Conservation (phyloP, 768 basidiomycete species). For the Kwoniella mangroviensis region DNA sequence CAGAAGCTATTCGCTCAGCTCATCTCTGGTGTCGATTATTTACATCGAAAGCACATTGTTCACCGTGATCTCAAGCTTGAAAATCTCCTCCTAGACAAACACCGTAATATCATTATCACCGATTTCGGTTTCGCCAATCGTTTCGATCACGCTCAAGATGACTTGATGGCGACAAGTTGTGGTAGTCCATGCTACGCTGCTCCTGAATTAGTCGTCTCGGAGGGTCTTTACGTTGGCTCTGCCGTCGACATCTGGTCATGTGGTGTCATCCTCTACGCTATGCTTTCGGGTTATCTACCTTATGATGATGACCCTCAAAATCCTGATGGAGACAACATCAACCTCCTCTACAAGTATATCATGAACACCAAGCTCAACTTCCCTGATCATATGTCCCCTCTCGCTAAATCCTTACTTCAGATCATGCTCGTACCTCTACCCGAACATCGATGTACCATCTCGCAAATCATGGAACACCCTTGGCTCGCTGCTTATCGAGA, state of each 20-base stretch:
- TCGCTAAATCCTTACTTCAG: slow-evolving; percentile 79
- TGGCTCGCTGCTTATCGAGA: slow-evolving; percentile 75
- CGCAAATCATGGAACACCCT: slow-evolving; percentile 79
- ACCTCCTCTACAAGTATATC: slow-evolving; percentile 97
- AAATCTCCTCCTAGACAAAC: slow-evolving; percentile 93
- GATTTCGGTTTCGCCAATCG: slow-evolving; percentile 99
- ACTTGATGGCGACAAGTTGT: slow-evolving; percentile 98
- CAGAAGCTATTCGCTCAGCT: slow-evolving; percentile 96
- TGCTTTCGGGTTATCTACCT: slow-evolving; percentile 91
- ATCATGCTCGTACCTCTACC: slow-evolving; percentile 97
- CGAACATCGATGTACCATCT: slow-evolving; percentile 72
- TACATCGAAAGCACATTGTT: slow-evolving; percentile 98
- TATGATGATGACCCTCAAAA: slow-evolving; percentile 99
- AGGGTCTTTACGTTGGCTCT: slow-evolving; percentile 93
- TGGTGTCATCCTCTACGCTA: slow-evolving; percentile 96
- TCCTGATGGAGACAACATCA: slow-evolving; percentile 99
- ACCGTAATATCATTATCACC: slow-evolving; percentile 98
- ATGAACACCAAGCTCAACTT: slow-evolving; percentile 95
- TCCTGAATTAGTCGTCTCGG: slow-evolving; percentile 95
- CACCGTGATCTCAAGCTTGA: slow-evolving; percentile 99
- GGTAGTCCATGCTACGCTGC: slow-evolving; percentile 98
- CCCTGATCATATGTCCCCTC: slow-evolving; percentile 88
- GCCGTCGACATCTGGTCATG: slow-evolving; percentile 99
- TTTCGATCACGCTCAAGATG: slow-evolving; percentile 88
- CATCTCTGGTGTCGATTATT: slow-evolving; percentile 97